Evolutionary conservation across 257 asterid genomes (phyloP).

Genomic region (Linaria vulgaris): DNA sequence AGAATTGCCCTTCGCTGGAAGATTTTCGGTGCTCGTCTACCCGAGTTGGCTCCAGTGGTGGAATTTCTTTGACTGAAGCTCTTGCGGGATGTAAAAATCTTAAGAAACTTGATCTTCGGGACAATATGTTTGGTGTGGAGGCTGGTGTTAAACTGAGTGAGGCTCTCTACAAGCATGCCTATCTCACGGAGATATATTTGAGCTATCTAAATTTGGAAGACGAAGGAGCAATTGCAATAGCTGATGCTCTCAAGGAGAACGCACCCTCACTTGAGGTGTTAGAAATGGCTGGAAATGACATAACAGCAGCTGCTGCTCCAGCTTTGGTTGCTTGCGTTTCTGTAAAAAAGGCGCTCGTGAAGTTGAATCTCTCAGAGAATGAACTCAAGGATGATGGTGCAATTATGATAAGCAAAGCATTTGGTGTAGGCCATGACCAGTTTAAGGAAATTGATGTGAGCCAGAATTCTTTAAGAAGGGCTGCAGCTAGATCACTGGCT

Average conservation of each 20-base stretch:
- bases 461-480: conserved; percentile 60
- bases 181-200: conserved; percentile 66
- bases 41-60: conserved; percentile 83
- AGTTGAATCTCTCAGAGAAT: conserved; percentile 78
- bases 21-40: conserved; percentile 96
- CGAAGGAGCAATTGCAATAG: conserved; percentile 72
- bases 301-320: conserved; percentile 71
- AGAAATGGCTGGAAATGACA: conserved; percentile 95
- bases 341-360: conserved; percentile 51
- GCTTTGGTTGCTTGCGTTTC: conserved; percentile 62
- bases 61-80: conserved; percentile 79
- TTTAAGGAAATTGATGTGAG: conserved; percentile 83
- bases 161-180: conserved; percentile 48
- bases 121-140: conserved; percentile 86
- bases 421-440: conserved; percentile 53
- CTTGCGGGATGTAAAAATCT: conserved; percentile 59
- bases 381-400: conserved; percentile 89
- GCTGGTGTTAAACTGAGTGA: conserved; percentile 75
- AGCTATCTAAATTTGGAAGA: conserved; percentile 92
- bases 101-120: conserved; percentile 89
- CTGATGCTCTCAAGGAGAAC: conserved; percentile 60
- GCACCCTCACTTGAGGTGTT: conserved; percentile 66
- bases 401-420: conserved; percentile 60
- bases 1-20: conserved; percentile 69
- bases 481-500: conserved; percentile 62